Conservation (phyloP, 2,329 filamentous ascomycete genomes). For the Cladophialophora psammophila region DNA sequence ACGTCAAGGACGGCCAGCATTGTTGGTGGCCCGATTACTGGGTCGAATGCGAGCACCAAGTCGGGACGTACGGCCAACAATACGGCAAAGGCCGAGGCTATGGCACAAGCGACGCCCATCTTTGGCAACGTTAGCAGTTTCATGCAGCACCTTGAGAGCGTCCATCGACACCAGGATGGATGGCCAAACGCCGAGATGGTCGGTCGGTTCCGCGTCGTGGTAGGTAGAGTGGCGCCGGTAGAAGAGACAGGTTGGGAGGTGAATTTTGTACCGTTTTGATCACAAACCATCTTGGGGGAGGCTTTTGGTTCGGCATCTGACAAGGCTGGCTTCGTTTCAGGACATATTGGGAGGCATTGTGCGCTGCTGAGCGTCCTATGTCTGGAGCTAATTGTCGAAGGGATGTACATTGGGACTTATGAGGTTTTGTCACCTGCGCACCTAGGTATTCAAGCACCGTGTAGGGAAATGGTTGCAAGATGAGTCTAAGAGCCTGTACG, state of each 20-base stretch:
- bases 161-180: conserved; percentile 46
- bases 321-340: not conserved
- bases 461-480: too few relatives aligned
- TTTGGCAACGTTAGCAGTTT: conserved; percentile 53
- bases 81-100: not conserved
- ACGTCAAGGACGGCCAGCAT: not conserved
- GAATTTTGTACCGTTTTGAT: conserved; percentile 49
- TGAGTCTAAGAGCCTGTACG: too few relatives aligned
- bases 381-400: not conserved
- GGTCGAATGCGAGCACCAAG: conserved; percentile 23
- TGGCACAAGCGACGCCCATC: conserved; percentile 41
- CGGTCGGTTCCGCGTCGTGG: conserved; percentile 53
- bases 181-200: conserved; percentile 48
- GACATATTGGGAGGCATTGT: not conserved
- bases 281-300: not conserved
- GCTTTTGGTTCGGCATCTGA: not conserved
- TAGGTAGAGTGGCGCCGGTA: conserved; percentile 49
- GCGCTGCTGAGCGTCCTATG: not conserved
- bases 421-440: not conserved
- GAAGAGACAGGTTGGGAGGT: conserved; percentile 56
- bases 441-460: not conserved
- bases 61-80: conserved; percentile 22
- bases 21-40: conserved; percentile 2
- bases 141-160: conserved; percentile 52
- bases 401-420: not conserved